A percentile compares a stretch with the other conserved stretches of the same genome.
These are phyloP conservation scores for Arabidopsis hybrid DNA, from an alignment of 441 rosid genomes.

Conservation along the genomic window DNA sequence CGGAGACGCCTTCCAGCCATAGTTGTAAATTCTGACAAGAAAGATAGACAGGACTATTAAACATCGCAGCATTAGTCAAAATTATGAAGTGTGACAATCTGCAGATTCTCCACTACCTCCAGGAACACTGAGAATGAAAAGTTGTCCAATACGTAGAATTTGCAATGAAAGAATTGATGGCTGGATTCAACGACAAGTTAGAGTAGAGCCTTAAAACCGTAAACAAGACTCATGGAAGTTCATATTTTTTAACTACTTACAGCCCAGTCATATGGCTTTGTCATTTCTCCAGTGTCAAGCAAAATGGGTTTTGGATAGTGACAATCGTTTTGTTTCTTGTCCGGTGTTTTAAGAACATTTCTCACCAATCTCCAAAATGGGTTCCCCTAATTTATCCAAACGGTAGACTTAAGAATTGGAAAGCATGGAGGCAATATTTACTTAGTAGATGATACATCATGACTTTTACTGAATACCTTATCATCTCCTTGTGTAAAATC, in stretches of 20 bases:
- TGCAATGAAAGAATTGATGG: conserved; percentile 96
- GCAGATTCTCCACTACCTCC: conserved; percentile 67
- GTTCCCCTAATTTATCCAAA: conserved; percentile 70
- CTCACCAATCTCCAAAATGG: conserved; percentile 90
- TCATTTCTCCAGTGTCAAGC: conserved; percentile 99
- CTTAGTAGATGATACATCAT: conserved; percentile 18
- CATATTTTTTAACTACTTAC: conserved; percentile 53
- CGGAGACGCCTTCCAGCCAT: conserved; percentile 99
- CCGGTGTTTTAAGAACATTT: conserved; percentile 72
- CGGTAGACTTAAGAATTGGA: conserved; percentile 21
- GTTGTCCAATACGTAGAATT: conserved; percentile 81
- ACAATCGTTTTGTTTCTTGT: conserved; percentile 72
- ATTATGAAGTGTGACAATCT: conserved; percentile 23
- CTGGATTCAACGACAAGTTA: conserved; percentile 52
- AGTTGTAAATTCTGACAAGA: conserved; percentile 82
- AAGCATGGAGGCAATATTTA: conserved; percentile 23
- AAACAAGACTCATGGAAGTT: conserved; percentile 8
- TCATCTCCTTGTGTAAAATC: conserved; percentile 98
- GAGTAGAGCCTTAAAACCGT: conserved; percentile 12
- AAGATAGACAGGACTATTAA: conserved; percentile 22
- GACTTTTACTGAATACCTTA: conserved; percentile 54
- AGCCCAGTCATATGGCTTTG: conserved; percentile 93
- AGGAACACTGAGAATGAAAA: conserved; percentile 90
- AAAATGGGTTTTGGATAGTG: conserved; percentile 93
- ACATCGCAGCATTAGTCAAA: conserved; percentile 14